Conservation (phyloP, 148 eudicot species). For the Simmondsia chinensis region DNA sequence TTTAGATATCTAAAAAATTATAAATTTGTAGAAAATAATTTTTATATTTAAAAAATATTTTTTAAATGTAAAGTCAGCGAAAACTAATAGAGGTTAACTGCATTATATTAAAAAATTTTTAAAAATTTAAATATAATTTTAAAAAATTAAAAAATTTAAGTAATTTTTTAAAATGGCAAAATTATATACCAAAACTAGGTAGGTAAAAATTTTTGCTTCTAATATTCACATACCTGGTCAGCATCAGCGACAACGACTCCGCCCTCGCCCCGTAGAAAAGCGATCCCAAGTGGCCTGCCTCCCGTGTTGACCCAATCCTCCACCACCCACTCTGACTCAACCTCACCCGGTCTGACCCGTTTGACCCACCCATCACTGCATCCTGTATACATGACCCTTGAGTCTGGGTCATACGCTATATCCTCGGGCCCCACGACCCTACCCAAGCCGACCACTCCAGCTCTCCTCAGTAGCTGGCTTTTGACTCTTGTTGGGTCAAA, state of each 20-base stretch:
- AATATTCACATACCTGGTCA: slow-evolving; percentile 10
- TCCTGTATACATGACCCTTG: slow-evolving; percentile 18
- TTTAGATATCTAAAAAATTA: no score
- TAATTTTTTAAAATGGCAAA: no score
- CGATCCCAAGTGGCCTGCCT: slow-evolving; percentile 30
- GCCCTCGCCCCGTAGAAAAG: slow-evolving; percentile 1
- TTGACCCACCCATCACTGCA: slow-evolving; percentile 36
- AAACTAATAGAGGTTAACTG: no score
- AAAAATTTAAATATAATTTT: no score
- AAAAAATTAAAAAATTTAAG: no score
- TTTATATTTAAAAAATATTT: no score
- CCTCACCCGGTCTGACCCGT: slow-evolving; percentile 10
- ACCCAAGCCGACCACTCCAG: slow-evolving; percentile 13
- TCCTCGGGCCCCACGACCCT: slow-evolving; percentile 26
- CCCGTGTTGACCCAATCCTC: slow-evolving; percentile 29
- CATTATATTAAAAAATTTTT: no score
- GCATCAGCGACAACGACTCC: slow-evolving; percentile 25
- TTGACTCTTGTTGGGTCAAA: background rate
- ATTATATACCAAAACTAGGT: no score
- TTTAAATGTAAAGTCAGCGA: no score
- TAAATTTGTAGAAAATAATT: no score
- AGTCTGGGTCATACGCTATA: slow-evolving; percentile 11
- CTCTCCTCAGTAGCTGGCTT: slow-evolving; percentile 4
- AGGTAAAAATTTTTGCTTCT: no score
- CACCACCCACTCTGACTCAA: slow-evolving; percentile 4